Evolutionary conservation across 257 asterid species (phyloP).

Genomic region (Nyctanthes arbortristis): DNA sequence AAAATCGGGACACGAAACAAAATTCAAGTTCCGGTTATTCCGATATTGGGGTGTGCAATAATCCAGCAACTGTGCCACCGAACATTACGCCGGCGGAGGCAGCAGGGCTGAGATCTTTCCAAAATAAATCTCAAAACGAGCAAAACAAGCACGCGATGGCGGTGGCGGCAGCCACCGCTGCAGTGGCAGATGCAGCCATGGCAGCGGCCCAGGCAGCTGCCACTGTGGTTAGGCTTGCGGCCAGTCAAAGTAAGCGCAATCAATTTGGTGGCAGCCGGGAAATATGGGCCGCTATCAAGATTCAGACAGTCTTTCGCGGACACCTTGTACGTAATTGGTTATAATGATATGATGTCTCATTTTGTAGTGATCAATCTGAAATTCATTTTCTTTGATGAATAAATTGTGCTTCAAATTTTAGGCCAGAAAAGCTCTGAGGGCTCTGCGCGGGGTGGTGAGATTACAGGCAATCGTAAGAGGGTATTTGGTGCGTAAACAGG

Average conservation of each 20-base stretch:
- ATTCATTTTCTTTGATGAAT: too few species aligned
- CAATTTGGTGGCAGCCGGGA: conserved; percentile 44
- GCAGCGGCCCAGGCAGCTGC: conserved; percentile 86
- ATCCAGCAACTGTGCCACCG: conserved; percentile 59
- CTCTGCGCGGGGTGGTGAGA: conserved; percentile 77
- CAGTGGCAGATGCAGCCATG: conserved; percentile 79
- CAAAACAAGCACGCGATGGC: conserved; percentile 86
- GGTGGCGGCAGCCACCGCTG: conserved; percentile 88
- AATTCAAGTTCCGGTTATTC: conserved; percentile 31
- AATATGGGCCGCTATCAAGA: conserved; percentile 55
- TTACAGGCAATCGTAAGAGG: conserved; percentile 80
- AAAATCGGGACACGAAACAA: conserved; percentile 25
- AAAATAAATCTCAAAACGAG: conserved; percentile 43
- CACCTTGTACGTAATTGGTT: conserved; percentile 44
- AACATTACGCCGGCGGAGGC: conserved; percentile 76
- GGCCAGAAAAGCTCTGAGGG: conserved; percentile 90
- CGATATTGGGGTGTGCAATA: conserved; percentile 36
- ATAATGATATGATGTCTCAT: background rate
- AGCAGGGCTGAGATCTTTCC: conserved; percentile 67
- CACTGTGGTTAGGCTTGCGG: conserved; percentile 61
- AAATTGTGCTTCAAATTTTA: conserved; percentile 14
- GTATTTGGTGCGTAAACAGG: conserved; percentile 68
- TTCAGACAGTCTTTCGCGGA: conserved; percentile 71
- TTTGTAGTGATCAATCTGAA: too few species aligned
- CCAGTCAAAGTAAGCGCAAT: conserved; percentile 55